Conservation (phyloP, 129 eudicot species). For the Flaveria trinervia region DNA sequence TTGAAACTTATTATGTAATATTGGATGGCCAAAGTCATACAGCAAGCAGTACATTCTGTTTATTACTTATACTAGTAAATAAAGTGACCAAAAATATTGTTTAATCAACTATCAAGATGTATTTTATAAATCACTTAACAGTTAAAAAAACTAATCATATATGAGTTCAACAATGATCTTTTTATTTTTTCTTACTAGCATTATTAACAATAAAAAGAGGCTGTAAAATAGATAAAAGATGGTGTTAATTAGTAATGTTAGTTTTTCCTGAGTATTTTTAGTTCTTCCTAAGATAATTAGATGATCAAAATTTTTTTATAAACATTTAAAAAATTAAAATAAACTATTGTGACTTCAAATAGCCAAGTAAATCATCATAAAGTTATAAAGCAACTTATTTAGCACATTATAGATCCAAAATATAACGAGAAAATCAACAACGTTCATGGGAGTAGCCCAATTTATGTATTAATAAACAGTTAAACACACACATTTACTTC, state of each 20-base stretch:
- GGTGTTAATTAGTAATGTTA: not conserved
- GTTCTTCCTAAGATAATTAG: not conserved
- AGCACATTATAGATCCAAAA: not conserved
- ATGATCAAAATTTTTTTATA: not conserved
- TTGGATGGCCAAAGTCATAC: not conserved
- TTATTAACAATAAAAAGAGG: not conserved
- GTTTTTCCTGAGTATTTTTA: not conserved
- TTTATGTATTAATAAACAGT: not conserved
- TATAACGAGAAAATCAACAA: not conserved
- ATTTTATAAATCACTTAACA: not conserved
- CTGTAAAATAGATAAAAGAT: not conserved
- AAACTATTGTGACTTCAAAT: not conserved
- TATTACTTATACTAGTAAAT: not conserved
- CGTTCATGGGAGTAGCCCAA: not conserved
- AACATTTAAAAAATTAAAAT: not conserved
- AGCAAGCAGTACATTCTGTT: not conserved
- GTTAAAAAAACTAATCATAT: not conserved
- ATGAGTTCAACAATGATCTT: not conserved
- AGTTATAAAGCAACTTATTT: not conserved
- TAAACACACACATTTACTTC: conserved; percentile 9
- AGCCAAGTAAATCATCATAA: not conserved
- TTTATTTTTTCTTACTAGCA: not conserved
- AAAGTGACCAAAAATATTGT: not conserved
- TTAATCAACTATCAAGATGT: not conserved
- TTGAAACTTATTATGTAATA: not conserved